Evolutionary conservation across 805 yeast species (phyloP).

Genomic region (Spathaspora boniae): DNA sequence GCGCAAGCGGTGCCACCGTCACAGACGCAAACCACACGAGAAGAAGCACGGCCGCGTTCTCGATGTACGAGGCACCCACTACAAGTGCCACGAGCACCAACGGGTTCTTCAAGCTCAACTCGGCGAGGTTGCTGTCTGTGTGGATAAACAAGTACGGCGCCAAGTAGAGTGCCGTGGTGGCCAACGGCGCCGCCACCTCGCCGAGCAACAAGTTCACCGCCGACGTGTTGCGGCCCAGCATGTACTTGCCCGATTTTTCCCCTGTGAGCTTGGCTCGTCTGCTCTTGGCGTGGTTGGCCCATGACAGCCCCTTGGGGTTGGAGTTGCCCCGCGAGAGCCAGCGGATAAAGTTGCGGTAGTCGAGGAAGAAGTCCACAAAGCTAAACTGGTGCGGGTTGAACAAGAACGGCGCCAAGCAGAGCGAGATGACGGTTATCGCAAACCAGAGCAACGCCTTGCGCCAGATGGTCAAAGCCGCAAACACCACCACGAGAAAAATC

Average conservation of each 20-base stretch:
- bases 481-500: constrained; percentile 63
- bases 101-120: constrained; percentile 40
- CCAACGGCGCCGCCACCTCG: constrained; percentile 16
- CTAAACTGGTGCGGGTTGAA: constrained; percentile 56
- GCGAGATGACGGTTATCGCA: constrained; percentile 45
- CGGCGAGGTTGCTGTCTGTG: constrained; percentile 76
- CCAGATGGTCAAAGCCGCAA: constrained; percentile 81
- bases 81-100: constrained; percentile 58
- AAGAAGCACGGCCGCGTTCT: constrained; percentile 32
- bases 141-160: constrained; percentile 78
- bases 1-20: constrained; percentile 34
- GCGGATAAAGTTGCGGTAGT: constrained; percentile 47
- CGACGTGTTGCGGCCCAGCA: constrained; percentile 9
- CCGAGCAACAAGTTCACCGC: constrained; percentile 14
- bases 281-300: constrained; percentile 62
- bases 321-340: constrained; percentile 85
- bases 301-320: constrained; percentile 63
- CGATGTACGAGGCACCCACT: constrained; percentile 45
- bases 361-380: constrained; percentile 44
- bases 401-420: constrained; percentile 48
- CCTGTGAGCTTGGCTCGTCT: constrained; percentile 26
- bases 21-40: constrained; percentile 34
- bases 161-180: constrained; percentile 26
- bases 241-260: constrained; percentile 4
- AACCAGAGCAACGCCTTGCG: constrained; percentile 65